phyloP scores from a whole-genome alignment of 2,329 filamentous ascomycete genomes.

The Trichoderma gracile region DNA sequence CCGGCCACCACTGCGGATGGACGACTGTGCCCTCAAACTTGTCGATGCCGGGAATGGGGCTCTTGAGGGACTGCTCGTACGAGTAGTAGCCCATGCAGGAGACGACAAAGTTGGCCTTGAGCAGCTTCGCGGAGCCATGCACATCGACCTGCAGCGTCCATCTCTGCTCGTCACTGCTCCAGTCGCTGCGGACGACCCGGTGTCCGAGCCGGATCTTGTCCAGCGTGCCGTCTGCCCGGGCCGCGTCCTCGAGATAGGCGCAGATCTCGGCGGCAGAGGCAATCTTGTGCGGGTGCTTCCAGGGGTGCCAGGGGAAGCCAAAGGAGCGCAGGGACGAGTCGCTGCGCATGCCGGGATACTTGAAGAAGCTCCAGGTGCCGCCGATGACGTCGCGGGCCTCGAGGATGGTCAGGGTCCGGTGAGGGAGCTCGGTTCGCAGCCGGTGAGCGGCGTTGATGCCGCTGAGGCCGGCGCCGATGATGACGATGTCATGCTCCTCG shows the following conservation, averaged over 20 bases:
- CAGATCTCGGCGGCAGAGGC: slow-evolving; percentile 54
- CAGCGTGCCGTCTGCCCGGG: slow-evolving; percentile 52
- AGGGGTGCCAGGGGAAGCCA: slow-evolving; percentile 71
- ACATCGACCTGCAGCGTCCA: slow-evolving; percentile 55
- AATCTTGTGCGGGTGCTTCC: slow-evolving; percentile 57
- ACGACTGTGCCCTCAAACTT: slow-evolving; percentile 64
- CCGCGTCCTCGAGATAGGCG: slow-evolving; percentile 56
- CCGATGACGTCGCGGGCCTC: slow-evolving; percentile 67
- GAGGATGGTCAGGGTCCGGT: slow-evolving; percentile 62
- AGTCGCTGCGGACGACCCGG: slow-evolving; percentile 50
- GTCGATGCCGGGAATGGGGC: slow-evolving; percentile 65
- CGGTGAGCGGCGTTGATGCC: slow-evolving; percentile 75
- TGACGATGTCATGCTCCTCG: slow-evolving; percentile 52
- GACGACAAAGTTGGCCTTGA: slow-evolving; percentile 58
- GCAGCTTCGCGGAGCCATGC: slow-evolving; percentile 30
- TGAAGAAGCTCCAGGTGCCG: slow-evolving; percentile 78
- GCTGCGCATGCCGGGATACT: slow-evolving; percentile 71
- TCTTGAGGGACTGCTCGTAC: slow-evolving; percentile 62
- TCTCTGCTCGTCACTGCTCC: slow-evolving; percentile 55
- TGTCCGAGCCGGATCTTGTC: slow-evolving; percentile 55
- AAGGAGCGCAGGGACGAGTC: slow-evolving; percentile 64
- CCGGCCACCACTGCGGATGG: slow-evolving; percentile 77
- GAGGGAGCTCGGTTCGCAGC: slow-evolving; percentile 58
- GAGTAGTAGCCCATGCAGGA: slow-evolving; percentile 69
- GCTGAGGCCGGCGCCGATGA: slow-evolving; percentile 73